These are phyloP conservation scores for Aspergillus fijiensis DNA, from an alignment of 2,329 filamentous ascomycete species.

Conservation along the genomic window DNA sequence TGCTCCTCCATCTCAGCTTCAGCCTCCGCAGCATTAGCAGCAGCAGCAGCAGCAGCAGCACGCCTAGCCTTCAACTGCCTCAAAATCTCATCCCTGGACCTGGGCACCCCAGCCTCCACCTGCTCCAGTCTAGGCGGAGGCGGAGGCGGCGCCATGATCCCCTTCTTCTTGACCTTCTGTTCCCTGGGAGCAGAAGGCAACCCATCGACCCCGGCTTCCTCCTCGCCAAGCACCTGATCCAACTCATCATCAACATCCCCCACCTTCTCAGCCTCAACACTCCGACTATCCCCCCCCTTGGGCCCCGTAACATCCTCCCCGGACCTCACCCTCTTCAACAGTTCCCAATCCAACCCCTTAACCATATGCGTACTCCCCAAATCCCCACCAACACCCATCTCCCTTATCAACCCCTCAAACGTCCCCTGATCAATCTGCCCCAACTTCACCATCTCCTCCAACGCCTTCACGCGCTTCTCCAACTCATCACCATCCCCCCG, in stretches of 20 bases:
- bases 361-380: slow-evolving; percentile 79
- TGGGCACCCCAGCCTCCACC: slow-evolving; percentile 33
- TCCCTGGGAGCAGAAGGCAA: slow-evolving; percentile 32
- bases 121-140: slow-evolving; percentile 23
- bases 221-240: slow-evolving; percentile 43
- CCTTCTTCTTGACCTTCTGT: slow-evolving; percentile 53
- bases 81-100: slow-evolving; percentile 60
- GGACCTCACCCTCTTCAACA: slow-evolving; percentile 52
- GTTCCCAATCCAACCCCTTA: slow-evolving; percentile 84
- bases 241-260: slow-evolving; percentile 64
- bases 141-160: slow-evolving; percentile 47
- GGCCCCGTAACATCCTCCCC: slow-evolving; percentile 54
- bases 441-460: slow-evolving; percentile 79
- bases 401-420: slow-evolving; percentile 70
- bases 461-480: slow-evolving; percentile 67
- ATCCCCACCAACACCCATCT: slow-evolving; percentile 78
- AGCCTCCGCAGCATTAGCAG: slow-evolving; percentile 42
- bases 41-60: slow-evolving; percentile 41
- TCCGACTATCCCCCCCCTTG: slow-evolving; percentile 21
- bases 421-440: slow-evolving; percentile 78
- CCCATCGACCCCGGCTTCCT: slow-evolving; percentile 29
- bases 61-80: slow-evolving; percentile 58
- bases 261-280: slow-evolving; percentile 34
- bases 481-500: slow-evolving; percentile 26
- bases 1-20: slow-evolving; percentile 36